phyloP scores from a whole-genome alignment of 164 flowering plant species.

The Akebia trifoliata region DNA sequence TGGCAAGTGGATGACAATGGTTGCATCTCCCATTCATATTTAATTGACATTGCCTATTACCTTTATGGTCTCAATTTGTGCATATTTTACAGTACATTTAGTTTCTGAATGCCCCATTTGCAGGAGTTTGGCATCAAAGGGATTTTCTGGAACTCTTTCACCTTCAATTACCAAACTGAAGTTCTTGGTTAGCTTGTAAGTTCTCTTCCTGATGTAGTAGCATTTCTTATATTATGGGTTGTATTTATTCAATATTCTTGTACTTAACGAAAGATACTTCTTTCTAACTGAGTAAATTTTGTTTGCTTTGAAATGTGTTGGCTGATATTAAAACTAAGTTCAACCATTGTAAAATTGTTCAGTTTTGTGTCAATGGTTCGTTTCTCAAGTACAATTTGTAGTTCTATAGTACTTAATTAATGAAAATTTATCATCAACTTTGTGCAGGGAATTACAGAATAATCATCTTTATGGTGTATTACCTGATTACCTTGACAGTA shows the following conservation, averaged over 20 bases:
- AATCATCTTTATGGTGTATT: constrained; percentile 68
- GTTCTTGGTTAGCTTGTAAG: constrained; percentile 72
- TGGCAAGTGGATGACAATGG: too few relatives aligned
- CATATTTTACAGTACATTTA: constrained; percentile 14
- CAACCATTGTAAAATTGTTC: not conserved
- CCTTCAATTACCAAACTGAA: constrained; percentile 65
- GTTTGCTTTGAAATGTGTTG: too few relatives aligned
- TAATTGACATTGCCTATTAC: constrained; percentile 6
- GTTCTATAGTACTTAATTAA: too few relatives aligned
- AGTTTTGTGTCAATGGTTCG: not conserved
- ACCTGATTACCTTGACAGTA: constrained; percentile 62
- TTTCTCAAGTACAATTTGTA: too few relatives aligned
- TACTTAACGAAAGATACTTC: not conserved
- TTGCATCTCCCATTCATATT: not conserved
- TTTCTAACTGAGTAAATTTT: too few relatives aligned
- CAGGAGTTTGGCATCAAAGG: constrained; percentile 78
- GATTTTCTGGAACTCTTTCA: constrained; percentile 74
- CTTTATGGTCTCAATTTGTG: constrained; percentile 13
- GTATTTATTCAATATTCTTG: not conserved
- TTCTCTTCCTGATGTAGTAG: not conserved
- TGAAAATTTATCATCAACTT: constrained; percentile 8
- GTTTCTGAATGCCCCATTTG: constrained; percentile 22
- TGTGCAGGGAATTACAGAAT: constrained; percentile 77
- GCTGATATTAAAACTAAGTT: too few relatives aligned
- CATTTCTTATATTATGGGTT: not conserved